Conservation (phyloP, 2,329 filamentous ascomycete species). For the Ramularia endophylla region DNA sequence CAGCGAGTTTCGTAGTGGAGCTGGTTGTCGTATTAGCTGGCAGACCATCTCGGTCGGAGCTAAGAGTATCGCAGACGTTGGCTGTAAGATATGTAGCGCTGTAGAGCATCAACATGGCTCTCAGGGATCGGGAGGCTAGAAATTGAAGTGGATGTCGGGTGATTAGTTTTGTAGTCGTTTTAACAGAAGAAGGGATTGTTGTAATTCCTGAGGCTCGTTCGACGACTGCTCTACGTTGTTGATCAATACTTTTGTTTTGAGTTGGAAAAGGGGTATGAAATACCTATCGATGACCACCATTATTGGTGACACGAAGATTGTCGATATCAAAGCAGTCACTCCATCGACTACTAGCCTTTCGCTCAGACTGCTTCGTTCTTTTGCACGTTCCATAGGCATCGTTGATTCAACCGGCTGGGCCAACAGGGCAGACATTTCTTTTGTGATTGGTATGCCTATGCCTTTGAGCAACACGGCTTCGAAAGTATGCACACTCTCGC, state of each 20-base stretch:
- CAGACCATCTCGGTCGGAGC: constrained; percentile 6
- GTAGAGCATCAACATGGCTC: constrained; percentile 19
- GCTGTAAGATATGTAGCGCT: constrained; percentile 18
- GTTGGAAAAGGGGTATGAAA: no score
- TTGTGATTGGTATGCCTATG: no score
- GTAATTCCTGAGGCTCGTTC: constrained; percentile 15
- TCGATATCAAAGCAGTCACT: constrained; percentile 16
- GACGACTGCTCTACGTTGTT: constrained; percentile 16
- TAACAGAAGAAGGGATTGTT: constrained; percentile 9
- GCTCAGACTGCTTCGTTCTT: no score
- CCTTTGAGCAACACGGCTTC: no score
- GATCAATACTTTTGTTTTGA: background rate
- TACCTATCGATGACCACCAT: constrained; percentile 21
- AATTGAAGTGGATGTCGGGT: constrained; percentile 12
- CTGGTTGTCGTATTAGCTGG: constrained; percentile 10
- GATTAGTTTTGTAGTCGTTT: constrained; percentile 6
- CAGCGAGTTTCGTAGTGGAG: constrained; percentile 14
- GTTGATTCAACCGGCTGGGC: no score
- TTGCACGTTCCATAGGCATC: no score
- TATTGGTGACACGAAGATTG: constrained; percentile 17
- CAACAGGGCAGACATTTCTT: no score
- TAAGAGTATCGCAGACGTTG: constrained; percentile 17
- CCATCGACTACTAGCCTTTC: constrained; percentile 12
- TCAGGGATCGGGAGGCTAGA: constrained; percentile 14
- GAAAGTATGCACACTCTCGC: no score